phyloP scores from a whole-genome alignment of 2,329 filamentous ascomycete species.

The Fusarium luffae region DNA sequence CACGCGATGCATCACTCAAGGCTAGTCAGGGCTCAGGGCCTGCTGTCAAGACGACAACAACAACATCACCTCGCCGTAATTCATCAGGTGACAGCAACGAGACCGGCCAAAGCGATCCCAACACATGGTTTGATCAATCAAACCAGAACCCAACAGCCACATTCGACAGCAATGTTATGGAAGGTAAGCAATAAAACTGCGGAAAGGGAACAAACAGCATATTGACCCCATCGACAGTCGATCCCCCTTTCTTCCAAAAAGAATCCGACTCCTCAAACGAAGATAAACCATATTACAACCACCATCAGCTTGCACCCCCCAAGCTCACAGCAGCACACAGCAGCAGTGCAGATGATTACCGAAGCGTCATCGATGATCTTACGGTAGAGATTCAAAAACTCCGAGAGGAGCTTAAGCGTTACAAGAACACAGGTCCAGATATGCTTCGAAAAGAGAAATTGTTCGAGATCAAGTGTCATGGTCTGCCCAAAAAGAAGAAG shows the following conservation, averaged over 20 bases:
- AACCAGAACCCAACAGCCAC: conserved; percentile 61
- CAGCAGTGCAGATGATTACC: conserved; percentile 78
- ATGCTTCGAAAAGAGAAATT: conserved; percentile 79
- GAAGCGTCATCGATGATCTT: conserved; percentile 87
- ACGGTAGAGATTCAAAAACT: conserved; percentile 85
- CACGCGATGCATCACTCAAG: conserved; percentile 55
- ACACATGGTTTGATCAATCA: conserved; percentile 65
- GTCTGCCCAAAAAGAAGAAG: conserved; percentile 77
- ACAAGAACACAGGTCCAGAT: conserved; percentile 73
- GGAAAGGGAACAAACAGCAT: neutral
- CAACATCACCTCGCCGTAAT: conserved; percentile 49
- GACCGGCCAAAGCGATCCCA: conserved; percentile 62
- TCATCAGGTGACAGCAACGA: conserved; percentile 63
- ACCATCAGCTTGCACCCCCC: conserved; percentile 40
- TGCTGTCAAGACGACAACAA: conserved; percentile 24
- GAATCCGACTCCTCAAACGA: conserved; percentile 64
- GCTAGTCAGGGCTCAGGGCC: conserved; percentile 43
- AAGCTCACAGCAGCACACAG: conserved; percentile 55
- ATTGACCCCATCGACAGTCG: conserved; percentile 50
- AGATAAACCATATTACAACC: conserved; percentile 48
- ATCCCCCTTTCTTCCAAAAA: conserved; percentile 67
- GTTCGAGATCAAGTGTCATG: conserved; percentile 85
- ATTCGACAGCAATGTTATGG: conserved; percentile 59
- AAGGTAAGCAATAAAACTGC: conserved; percentile 50
- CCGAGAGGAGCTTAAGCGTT: conserved; percentile 77